A percentile compares a stretch with the other conserved stretches of the same genome.
Conservation (phyloP, 495 filamentous ascomycete genomes). For the Penicillium crystallinum region DNA sequence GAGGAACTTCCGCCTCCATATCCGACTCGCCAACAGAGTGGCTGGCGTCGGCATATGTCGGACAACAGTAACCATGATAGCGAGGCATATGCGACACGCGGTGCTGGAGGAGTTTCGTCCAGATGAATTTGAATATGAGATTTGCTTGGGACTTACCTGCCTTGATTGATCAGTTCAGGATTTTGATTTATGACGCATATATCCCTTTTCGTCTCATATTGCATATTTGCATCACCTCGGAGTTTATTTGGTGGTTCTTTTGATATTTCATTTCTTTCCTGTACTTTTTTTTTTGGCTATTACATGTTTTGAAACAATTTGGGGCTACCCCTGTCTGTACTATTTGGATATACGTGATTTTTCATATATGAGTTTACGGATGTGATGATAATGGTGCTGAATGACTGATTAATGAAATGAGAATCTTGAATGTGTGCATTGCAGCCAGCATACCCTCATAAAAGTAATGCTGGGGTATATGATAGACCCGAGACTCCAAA, state of each 20-base stretch:
- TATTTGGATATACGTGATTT: constrained; percentile 9
- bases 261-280: neutral
- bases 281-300: neutral
- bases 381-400: constrained; percentile 24
- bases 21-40: constrained; percentile 20
- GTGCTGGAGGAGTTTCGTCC: constrained; percentile 16
- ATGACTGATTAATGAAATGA: constrained; percentile 19
- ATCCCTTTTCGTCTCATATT: neutral
- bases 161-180: neutral
- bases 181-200: neutral
- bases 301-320: too few species aligned
- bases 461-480: neutral
- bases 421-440: neutral
- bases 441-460: neutral
- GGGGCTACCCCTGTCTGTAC: neutral
- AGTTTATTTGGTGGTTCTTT: constrained; percentile 1
- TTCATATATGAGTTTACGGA: constrained; percentile 27
- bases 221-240: constrained; percentile 2
- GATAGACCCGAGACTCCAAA: neutral
- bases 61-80: constrained; percentile 18
- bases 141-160: neutral
- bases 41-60: constrained; percentile 32
- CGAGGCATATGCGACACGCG: constrained; percentile 5
- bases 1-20: constrained; percentile 9
- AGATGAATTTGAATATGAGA: constrained; percentile 4